A percentile compares a stretch with the other conserved stretches of the same genome.
Conservation (phyloP, 2,329 filamentous ascomycete species). For the Alternaria gansuensis region DNA sequence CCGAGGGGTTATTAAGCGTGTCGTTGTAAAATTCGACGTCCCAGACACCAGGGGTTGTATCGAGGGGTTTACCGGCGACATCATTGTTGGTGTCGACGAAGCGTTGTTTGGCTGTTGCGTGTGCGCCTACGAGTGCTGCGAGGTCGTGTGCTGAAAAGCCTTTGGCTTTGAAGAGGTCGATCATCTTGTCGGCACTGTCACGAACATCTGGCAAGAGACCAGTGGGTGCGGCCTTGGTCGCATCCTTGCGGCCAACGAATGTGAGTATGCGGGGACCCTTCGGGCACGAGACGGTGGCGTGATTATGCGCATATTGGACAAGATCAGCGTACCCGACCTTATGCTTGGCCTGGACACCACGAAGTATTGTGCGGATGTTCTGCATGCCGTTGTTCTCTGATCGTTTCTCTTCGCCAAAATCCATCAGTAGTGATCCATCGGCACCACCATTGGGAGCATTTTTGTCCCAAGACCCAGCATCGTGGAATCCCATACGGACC, state of each 20-base stretch:
- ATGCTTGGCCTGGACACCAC: conserved; percentile 54
- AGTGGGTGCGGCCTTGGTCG: conserved; percentile 52
- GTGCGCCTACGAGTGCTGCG: conserved; percentile 64
- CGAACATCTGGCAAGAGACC: conserved; percentile 59
- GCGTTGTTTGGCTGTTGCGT: conserved; percentile 60
- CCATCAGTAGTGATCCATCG: conserved; percentile 55
- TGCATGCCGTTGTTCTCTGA: conserved; percentile 59
- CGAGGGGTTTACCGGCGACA: conserved; percentile 53
- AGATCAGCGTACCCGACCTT: conserved; percentile 64
- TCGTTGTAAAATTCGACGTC: conserved; percentile 61
- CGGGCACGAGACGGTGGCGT: conserved; percentile 61
- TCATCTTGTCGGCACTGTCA: conserved; percentile 54
- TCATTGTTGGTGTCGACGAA: conserved; percentile 55
- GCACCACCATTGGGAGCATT: conserved; percentile 51
- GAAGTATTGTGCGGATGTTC: conserved; percentile 53
- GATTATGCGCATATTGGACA: conserved; percentile 60
- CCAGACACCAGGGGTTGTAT: conserved; percentile 61
- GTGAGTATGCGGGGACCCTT: conserved; percentile 62
- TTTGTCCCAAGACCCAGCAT: conserved; percentile 50
- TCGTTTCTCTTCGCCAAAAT: conserved; percentile 49
- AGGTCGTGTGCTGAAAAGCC: conserved; percentile 62
- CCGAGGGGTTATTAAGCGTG: conserved; percentile 41
- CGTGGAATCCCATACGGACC: conserved; percentile 50
- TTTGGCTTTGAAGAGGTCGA: conserved; percentile 61
- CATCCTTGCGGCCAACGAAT: conserved; percentile 62